Percentiles rank a stretch among this genome's conserved stretches.
phyloP scores from a whole-genome alignment of 2,329 filamentous ascomycete species.

The Myriangium duriaei region DNA sequence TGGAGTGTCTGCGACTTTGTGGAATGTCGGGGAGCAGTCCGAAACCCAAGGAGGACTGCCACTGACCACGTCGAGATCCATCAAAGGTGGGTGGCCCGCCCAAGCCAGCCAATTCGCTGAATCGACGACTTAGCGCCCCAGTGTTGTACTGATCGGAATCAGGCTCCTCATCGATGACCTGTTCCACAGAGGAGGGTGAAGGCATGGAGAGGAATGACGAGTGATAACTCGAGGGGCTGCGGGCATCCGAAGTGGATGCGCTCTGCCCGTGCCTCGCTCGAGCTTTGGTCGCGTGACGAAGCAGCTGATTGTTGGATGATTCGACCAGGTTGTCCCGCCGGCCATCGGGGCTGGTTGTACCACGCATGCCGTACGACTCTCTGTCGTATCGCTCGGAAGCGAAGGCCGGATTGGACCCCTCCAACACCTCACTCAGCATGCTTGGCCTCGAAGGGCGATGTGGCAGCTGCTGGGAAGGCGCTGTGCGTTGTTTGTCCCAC shows the following conservation, averaged over 20 bases:
- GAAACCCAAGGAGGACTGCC: slow-evolving; percentile 61
- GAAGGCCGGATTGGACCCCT: neutral
- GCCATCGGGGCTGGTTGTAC: slow-evolving; percentile 6
- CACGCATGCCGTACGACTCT: slow-evolving; percentile 1
- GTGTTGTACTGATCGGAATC: slow-evolving; percentile 1
- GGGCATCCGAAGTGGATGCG: slow-evolving; percentile 8
- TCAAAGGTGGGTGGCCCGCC: slow-evolving; percentile 38
- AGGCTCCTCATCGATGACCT: slow-evolving; percentile 9
- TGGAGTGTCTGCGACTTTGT: slow-evolving; percentile 69
- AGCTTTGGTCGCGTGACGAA: slow-evolving; percentile 26
- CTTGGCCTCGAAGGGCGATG: slow-evolving; percentile 12
- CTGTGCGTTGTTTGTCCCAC: slow-evolving; percentile 12
- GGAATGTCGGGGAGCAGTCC: slow-evolving; percentile 48
- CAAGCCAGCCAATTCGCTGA: slow-evolving; percentile 8
- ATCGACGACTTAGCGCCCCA: slow-evolving; percentile 8
- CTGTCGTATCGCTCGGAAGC: neutral
- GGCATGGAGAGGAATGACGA: slow-evolving; percentile 4
- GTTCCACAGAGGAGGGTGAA: slow-evolving; percentile 5
- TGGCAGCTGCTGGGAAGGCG: slow-evolving; percentile 10
- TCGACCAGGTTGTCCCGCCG: slow-evolving; percentile 9
- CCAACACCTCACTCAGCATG: slow-evolving; percentile 16
- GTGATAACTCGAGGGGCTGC: slow-evolving; percentile 11
- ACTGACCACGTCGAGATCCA: slow-evolving; percentile 40
- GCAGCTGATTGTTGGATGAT: slow-evolving; percentile 13
- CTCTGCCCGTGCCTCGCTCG: slow-evolving; percentile 18